A percentile compares a stretch with the other conserved stretches of the same genome.
Evolutionary conservation across 805 yeast species (phyloP).

Genomic region (Maudiozyma serrabonitensis): DNA sequence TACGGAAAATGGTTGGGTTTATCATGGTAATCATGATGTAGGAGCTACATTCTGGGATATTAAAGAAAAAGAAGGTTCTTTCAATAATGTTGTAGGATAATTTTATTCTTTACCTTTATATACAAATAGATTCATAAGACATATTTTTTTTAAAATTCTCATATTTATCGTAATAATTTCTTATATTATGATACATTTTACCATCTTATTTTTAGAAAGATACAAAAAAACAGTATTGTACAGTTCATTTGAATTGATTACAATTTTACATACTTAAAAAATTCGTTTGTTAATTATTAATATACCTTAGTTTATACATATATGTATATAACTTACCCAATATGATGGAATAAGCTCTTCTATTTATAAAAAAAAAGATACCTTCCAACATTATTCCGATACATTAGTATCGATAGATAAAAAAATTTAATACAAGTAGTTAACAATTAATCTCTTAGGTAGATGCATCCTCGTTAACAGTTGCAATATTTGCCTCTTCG

Average conservation of each 20-base stretch:
- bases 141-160: too few relatives aligned
- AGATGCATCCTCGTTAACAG: too few relatives aligned
- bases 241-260: neutral
- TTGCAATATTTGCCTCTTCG: neutral
- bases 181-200: neutral
- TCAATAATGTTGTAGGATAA: conserved; percentile 58
- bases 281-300: neutral
- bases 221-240: neutral
- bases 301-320: neutral
- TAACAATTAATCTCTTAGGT: too few relatives aligned
- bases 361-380: too few relatives aligned
- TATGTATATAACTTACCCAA: neutral
- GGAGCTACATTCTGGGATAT: conserved; percentile 87
- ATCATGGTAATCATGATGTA: conserved; percentile 91
- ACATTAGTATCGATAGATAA: too few relatives aligned
- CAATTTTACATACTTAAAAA: neutral
- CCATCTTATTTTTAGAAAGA: neutral
- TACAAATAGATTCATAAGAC: neutral
- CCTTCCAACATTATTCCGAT: neutral
- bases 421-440: too few relatives aligned
- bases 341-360: neutral
- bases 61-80: conserved; percentile 79
- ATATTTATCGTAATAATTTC: too few relatives aligned
- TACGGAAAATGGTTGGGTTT: conserved; percentile 88
- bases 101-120: neutral